phyloP scores from a whole-genome alignment of 1,139 yeast genomes.

The Suhomyces panamericanus region DNA sequence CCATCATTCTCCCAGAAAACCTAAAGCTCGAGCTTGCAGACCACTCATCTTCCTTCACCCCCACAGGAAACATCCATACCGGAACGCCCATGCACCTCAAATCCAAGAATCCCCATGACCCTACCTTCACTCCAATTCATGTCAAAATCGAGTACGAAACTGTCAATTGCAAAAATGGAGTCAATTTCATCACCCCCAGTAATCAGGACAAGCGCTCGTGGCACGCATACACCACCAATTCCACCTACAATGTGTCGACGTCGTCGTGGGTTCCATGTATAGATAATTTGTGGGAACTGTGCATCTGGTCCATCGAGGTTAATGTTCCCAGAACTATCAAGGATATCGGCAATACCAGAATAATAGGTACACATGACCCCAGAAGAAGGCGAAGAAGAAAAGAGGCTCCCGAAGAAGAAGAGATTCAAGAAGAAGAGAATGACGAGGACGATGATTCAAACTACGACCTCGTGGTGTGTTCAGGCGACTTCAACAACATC shows the following conservation, averaged over 20 bases:
- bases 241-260: constrained; percentile 76
- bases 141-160: constrained; percentile 69
- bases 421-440: constrained; percentile 15
- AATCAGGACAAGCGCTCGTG: constrained; percentile 47
- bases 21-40: constrained; percentile 64
- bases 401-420: constrained; percentile 15
- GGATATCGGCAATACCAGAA: constrained; percentile 58
- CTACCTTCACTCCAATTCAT: constrained; percentile 68
- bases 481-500: constrained; percentile 64
- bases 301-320: constrained; percentile 89
- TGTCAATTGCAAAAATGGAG: constrained; percentile 70
- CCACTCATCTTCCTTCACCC: constrained; percentile 43
- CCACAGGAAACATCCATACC: constrained; percentile 42
- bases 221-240: constrained; percentile 86
- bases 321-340: constrained; percentile 78
- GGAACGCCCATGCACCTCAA: constrained; percentile 42
- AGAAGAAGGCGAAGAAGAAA: constrained; percentile 8
- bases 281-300: constrained; percentile 84
- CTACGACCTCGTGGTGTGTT: constrained; percentile 66
- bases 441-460: constrained; percentile 51
- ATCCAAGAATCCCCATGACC: constrained; percentile 33
- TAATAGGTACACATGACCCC: constrained; percentile 38
- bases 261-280: constrained; percentile 97
- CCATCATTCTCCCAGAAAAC: constrained; percentile 69
- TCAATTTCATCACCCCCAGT: constrained; percentile 63